Conservation (phyloP, 345 rosid genomes). For the Viola odorata region DNA sequence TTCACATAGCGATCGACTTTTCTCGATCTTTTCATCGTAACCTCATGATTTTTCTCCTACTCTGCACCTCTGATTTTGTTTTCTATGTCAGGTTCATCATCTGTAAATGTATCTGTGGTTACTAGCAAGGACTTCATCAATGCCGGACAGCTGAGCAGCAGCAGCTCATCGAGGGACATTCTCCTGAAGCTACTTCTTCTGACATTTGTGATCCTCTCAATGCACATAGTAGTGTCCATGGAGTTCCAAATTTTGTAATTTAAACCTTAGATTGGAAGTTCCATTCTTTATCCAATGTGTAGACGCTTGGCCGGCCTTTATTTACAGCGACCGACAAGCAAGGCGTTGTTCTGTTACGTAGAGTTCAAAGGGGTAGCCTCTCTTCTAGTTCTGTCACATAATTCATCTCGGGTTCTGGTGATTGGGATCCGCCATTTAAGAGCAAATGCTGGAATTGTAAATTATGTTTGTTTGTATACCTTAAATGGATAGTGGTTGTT, state of each 20-base stretch:
- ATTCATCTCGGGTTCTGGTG: constrained; percentile 10
- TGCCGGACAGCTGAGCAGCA: constrained; percentile 20
- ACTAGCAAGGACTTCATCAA: constrained; percentile 27
- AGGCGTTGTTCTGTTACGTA: constrained; percentile 13
- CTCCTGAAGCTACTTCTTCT: constrained; percentile 35
- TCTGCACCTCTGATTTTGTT: background rate
- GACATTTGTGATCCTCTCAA: constrained; percentile 28
- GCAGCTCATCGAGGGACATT: constrained; percentile 30
- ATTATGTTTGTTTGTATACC: too few relatives aligned
- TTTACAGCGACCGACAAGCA: constrained; percentile 24
- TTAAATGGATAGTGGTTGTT: constrained; percentile 5
- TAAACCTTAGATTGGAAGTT: constrained; percentile 12
- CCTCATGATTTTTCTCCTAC: background rate
- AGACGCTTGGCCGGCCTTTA: constrained; percentile 20
- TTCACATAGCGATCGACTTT: background rate
- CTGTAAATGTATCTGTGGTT: constrained; percentile 32
- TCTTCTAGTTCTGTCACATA: background rate
- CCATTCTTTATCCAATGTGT: constrained; percentile 20
- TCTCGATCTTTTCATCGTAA: too few relatives aligned
- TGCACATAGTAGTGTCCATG: constrained; percentile 30
- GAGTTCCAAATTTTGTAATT: constrained; percentile 36
- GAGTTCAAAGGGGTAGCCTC: constrained; percentile 14
- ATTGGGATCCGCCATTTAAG: background rate
- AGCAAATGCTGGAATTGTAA: background rate
- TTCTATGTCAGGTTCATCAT: constrained; percentile 18